A percentile compares a stretch with the other conserved stretches of the same genome.
Evolutionary conservation across 225 moss, liverwort and hornwort species (phyloP).

Genomic region (Rhytidiadelphus loreus): DNA sequence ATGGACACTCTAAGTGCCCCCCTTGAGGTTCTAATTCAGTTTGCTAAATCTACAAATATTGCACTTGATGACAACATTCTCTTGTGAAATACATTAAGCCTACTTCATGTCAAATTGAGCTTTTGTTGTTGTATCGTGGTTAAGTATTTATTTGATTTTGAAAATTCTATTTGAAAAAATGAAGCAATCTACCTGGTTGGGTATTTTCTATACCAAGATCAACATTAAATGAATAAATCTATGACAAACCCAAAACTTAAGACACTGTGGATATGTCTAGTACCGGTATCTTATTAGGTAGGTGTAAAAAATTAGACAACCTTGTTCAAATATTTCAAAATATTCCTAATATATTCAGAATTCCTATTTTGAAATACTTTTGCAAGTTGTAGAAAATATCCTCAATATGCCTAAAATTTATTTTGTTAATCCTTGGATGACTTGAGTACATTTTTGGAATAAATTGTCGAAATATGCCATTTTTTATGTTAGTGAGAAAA

Average conservation of each 20-base stretch:
- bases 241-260: not conserved
- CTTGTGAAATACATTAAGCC: not conserved
- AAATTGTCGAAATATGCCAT: not conserved
- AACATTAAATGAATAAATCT: not conserved
- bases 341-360: too few relatives aligned
- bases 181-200: too few relatives aligned
- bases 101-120: not conserved
- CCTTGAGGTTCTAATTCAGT: too few relatives aligned
- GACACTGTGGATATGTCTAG: not conserved
- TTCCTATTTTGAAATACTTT: too few relatives aligned
- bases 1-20: too few relatives aligned
- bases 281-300: not conserved
- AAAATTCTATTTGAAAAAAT: not conserved
- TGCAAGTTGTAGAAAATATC: not conserved
- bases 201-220: too few relatives aligned
- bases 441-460: fast-evolving
- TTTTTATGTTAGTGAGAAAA: too few relatives aligned
- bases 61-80: not conserved
- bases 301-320: not conserved
- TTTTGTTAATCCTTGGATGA: not conserved
- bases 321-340: not conserved
- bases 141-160: not conserved
- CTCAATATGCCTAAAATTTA: not conserved
- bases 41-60: not conserved
- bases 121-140: not conserved